Evolutionary conservation across 176 grass and related monocot genomes (phyloP).

Genomic region (Zea mays): DNA sequence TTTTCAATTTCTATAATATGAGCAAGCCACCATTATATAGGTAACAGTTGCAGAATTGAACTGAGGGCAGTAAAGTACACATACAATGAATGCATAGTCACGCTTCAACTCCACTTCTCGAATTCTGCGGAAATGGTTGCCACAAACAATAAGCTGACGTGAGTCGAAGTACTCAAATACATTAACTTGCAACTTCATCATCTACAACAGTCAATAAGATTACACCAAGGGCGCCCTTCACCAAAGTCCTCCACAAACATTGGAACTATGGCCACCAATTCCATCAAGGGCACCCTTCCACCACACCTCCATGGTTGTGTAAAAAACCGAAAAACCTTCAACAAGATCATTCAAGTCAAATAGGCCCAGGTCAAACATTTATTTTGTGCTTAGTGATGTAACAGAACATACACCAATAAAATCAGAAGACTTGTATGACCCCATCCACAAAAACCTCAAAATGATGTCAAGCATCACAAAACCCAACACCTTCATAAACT

Average conservation of each 20-base stretch:
- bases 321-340: constrained; percentile 98
- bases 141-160: constrained; percentile 82
- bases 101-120: constrained; percentile 99
- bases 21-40: background rate
- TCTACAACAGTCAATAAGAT: constrained; percentile 69
- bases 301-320: constrained; percentile 81
- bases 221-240: constrained; percentile 89
- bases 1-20: background rate
- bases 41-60: background rate
- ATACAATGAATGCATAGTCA: constrained; percentile 98
- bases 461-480: background rate
- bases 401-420: constrained; percentile 30
- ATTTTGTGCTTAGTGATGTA: constrained; percentile 44
- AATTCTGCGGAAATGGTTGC: constrained; percentile 93
- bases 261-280: constrained; percentile 83
- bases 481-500: constrained; percentile 8
- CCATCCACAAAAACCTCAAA: constrained; percentile 4
- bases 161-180: constrained; percentile 62
- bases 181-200: constrained; percentile 58
- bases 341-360: constrained; percentile 99
- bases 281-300: constrained; percentile 95
- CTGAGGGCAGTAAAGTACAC: constrained; percentile 31
- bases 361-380: constrained; percentile 53
- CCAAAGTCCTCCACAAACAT: constrained; percentile 92
- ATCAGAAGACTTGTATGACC: background rate